Conservation (phyloP, 2,329 filamentous ascomycete species). For the Leptographium radiaticola region DNA sequence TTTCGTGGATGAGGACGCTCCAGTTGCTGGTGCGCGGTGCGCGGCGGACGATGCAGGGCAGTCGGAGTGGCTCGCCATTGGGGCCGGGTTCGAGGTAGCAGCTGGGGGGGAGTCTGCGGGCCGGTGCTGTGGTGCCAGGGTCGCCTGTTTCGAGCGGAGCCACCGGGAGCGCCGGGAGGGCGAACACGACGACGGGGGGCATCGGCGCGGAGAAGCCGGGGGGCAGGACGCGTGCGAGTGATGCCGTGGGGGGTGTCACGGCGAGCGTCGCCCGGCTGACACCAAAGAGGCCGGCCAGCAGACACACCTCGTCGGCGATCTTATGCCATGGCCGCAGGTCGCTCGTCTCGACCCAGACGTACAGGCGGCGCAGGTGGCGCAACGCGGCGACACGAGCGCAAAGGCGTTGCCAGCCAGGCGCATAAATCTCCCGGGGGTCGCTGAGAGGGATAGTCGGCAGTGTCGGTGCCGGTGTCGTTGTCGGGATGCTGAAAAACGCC, state of each 20-base stretch:
- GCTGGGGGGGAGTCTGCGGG: neutral
- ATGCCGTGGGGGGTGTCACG: neutral
- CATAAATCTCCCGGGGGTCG: no score
- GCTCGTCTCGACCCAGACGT: slow-evolving; percentile 17
- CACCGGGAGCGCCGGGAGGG: neutral
- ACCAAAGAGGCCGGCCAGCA: slow-evolving; percentile 13
- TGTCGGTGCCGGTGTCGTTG: slow-evolving; percentile 4
- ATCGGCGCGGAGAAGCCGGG: no score
- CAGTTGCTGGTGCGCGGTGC: neutral
- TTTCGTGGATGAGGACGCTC: neutral
- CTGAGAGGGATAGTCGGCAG: slow-evolving; percentile 1
- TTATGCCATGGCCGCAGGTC: slow-evolving; percentile 18
- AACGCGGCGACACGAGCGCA: slow-evolving; percentile 12
- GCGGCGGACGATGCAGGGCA: slow-evolving; percentile 3
- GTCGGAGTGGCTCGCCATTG: neutral
- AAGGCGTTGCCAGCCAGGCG: slow-evolving; percentile 17
- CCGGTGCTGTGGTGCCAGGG: neutral
- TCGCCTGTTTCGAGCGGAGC: neutral
- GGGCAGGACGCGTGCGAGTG: neutral
- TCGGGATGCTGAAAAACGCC: slow-evolving; percentile 1
- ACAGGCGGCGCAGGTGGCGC: slow-evolving; percentile 13
- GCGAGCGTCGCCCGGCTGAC: neutral
- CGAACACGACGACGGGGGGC: neutral
- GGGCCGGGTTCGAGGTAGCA: neutral
- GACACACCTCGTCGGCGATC: slow-evolving; percentile 16